A percentile compares a stretch with the other conserved stretches of the same genome.
Evolutionary conservation across 805 yeast species (phyloP).

Genomic region (Naumovozyma dairenensis): DNA sequence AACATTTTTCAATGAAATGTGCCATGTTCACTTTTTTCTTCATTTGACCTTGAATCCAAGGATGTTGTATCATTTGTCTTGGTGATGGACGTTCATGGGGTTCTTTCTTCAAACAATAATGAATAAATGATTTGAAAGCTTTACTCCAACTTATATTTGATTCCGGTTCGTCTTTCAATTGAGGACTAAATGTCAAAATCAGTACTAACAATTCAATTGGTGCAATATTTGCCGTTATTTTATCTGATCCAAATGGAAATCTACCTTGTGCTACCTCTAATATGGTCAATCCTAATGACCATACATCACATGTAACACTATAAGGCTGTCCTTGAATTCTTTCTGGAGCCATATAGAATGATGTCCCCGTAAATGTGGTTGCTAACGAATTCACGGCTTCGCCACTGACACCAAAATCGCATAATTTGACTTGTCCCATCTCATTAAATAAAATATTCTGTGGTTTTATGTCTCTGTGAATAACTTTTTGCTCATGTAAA

Average conservation of each 20-base stretch:
- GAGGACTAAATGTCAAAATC: slow-evolving; percentile 76
- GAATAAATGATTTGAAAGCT: slow-evolving; percentile 73
- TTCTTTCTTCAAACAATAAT: slow-evolving; percentile 72
- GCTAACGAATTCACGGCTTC: slow-evolving; percentile 93
- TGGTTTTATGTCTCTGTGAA: slow-evolving; percentile 94
- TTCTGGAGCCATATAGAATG: slow-evolving; percentile 98
- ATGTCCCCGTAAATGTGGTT: slow-evolving; percentile 94
- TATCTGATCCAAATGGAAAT: slow-evolving; percentile 60
- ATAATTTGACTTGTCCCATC: slow-evolving; percentile 76
- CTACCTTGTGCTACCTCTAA: slow-evolving; percentile 89
- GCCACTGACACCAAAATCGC: slow-evolving; percentile 97
- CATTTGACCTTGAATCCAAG: slow-evolving; percentile 81
- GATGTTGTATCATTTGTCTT: slow-evolving; percentile 84
- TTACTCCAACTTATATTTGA: slow-evolving; percentile 73
- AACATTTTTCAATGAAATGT: slow-evolving; percentile 64
- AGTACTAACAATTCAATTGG: slow-evolving; percentile 82
- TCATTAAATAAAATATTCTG: slow-evolving; percentile 75
- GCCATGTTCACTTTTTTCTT: slow-evolving; percentile 73
- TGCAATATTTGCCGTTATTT: slow-evolving; percentile 40
- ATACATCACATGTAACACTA: slow-evolving; percentile 89
- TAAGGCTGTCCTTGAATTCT: slow-evolving; percentile 93
- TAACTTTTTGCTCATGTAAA: slow-evolving; percentile 76
- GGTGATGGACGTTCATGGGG: slow-evolving; percentile 81
- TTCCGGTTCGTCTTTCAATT: slow-evolving; percentile 64
- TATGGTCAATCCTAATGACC: slow-evolving; percentile 90